phyloP scores from a whole-genome alignment of 75 land plant genomes.

The Gnetum montanum region DNA sequence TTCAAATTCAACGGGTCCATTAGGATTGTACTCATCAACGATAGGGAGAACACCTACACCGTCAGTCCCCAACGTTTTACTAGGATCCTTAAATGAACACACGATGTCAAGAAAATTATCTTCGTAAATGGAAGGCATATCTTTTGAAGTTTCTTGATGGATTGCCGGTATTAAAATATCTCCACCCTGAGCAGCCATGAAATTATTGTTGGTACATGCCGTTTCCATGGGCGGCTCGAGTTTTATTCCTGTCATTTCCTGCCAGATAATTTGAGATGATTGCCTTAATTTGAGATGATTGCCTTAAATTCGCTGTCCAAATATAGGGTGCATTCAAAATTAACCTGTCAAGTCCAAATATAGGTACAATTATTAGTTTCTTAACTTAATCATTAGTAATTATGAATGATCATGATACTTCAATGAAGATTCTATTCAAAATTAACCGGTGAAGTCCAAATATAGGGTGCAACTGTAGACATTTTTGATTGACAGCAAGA shows the following conservation, averaged over 20 bases:
- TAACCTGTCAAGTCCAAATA: too few relatives aligned
- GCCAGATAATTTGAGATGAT: too few relatives aligned
- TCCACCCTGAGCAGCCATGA: not conserved
- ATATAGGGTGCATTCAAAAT: too few relatives aligned
- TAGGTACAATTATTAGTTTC: too few relatives aligned
- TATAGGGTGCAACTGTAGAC: too few relatives aligned
- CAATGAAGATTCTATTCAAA: too few relatives aligned
- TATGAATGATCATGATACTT: too few relatives aligned
- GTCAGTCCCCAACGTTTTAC: not conserved
- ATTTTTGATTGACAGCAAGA: too few relatives aligned
- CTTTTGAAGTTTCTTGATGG: not conserved
- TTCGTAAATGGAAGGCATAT: not conserved
- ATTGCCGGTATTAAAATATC: not conserved
- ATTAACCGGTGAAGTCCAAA: too few relatives aligned
- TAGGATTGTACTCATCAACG: not conserved
- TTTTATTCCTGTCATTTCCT: not conserved
- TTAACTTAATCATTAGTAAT: too few relatives aligned
- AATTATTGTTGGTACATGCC: not conserved
- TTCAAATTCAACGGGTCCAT: slow-evolving; percentile 4
- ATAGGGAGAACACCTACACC: not conserved
- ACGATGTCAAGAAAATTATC: not conserved
- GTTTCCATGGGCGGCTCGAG: not conserved
- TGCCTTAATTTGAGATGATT: too few relatives aligned
- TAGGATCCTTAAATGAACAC: not conserved
- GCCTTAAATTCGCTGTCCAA: not conserved